phyloP scores from a whole-genome alignment of 768 basidiomycete genomes.

The Neoboletus magnificus region DNA sequence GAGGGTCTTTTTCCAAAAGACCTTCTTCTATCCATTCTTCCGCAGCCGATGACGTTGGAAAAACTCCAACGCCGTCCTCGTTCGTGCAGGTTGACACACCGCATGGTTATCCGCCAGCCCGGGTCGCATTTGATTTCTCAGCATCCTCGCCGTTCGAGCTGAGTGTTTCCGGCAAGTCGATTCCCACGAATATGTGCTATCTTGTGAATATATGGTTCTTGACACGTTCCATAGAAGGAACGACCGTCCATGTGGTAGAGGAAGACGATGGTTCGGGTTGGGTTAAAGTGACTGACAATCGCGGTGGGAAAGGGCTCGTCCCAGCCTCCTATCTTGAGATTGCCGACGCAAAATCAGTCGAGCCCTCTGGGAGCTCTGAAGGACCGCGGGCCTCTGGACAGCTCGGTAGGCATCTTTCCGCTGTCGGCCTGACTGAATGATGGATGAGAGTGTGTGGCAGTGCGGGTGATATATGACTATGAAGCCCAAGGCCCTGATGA shows the following conservation, averaged over 20 bases:
- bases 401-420: conserved; percentile 44
- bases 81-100: conserved; percentile 45
- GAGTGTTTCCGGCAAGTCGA: conserved; percentile 51
- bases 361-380: conserved; percentile 11
- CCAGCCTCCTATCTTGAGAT: conserved; percentile 77
- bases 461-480: conserved; percentile 82
- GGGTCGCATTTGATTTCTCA: conserved; percentile 71
- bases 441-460: conserved; percentile 36
- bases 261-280: conserved; percentile 85
- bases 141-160: conserved; percentile 79
- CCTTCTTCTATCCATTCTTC: conserved; percentile 6
- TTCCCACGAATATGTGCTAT: conserved; percentile 2
- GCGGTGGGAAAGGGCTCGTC: conserved; percentile 67
- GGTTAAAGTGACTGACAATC: conserved; percentile 66
- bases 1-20: conserved; percentile 3
- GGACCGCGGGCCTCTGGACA: conserved; percentile 38
- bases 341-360: conserved; percentile 26
- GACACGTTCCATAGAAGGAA: conserved; percentile 49
- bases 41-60: conserved; percentile 5
- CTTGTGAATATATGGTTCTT: conserved; percentile 11
- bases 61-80: conserved; percentile 52
- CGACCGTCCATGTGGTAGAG: conserved; percentile 63
- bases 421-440: conserved; percentile 3
- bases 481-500: conserved; percentile 71
- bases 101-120: conserved; percentile 45